These are phyloP conservation scores for Eugenia klotzschiana DNA, from an alignment of 441 rosid genomes.

Conservation along the genomic window DNA sequence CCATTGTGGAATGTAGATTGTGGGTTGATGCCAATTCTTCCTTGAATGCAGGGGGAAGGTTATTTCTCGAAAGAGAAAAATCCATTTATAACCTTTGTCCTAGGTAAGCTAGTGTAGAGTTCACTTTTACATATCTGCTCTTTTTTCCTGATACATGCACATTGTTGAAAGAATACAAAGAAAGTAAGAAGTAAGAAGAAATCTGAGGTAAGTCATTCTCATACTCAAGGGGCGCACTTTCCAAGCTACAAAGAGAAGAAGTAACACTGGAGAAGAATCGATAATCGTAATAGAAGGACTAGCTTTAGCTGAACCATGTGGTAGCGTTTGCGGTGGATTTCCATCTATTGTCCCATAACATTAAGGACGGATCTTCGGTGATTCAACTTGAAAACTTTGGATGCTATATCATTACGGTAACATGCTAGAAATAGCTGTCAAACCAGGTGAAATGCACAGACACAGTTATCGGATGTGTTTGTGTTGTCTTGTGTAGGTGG, in stretches of 20 bases:
- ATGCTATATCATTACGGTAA: not conserved
- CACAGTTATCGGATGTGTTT: not conserved
- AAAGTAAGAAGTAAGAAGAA: not conserved
- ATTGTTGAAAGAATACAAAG: not conserved
- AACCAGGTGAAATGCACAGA: not conserved
- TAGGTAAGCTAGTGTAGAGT: slow-evolving; percentile 29
- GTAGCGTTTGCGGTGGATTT: not conserved
- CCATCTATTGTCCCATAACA: not conserved
- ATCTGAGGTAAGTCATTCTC: not conserved
- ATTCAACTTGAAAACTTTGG: not conserved
- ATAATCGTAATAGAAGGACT: not conserved
- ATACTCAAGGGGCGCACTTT: not conserved
- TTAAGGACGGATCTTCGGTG: not conserved
- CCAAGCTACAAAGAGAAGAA: not conserved
- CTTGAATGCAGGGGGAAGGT: slow-evolving; percentile 24
- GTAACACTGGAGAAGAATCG: not conserved
- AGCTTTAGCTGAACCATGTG: not conserved
- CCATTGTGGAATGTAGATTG: not conserved
- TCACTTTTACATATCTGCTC: not conserved
- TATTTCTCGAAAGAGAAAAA: slow-evolving; percentile 22
- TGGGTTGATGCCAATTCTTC: slow-evolving; percentile 6
- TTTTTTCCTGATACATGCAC: not conserved
- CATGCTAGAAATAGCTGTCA: not conserved
- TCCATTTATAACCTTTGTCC: slow-evolving; percentile 67
- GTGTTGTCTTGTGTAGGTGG: slow-evolving; percentile 28